These are phyloP conservation scores for Podaxis sp. DNA, from an alignment of 768 basidiomycete species.

Conservation along the genomic window DNA sequence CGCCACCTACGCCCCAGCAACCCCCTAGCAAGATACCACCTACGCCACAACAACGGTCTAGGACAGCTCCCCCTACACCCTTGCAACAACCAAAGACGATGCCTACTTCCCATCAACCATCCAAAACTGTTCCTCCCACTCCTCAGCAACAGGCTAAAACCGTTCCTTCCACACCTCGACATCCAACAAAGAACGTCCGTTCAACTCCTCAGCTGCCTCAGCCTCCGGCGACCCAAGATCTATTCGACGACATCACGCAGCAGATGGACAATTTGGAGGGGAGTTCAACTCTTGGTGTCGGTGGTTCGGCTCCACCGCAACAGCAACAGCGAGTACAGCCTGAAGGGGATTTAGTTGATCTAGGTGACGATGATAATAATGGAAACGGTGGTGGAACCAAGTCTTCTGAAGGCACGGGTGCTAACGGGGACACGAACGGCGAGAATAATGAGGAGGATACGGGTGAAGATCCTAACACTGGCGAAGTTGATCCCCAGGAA, in stretches of 20 bases:
- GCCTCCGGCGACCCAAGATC: not conserved
- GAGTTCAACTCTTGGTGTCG: not conserved
- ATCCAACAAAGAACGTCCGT: not conserved
- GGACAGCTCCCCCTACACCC: not conserved
- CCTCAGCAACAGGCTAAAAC: not conserved
- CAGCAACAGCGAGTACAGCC: not conserved
- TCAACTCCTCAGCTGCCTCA: not conserved
- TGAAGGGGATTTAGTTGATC: conserved; percentile 2
- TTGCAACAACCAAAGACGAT: not conserved
- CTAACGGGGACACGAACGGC: not conserved
- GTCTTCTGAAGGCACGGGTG: not conserved
- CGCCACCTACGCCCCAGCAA: not conserved
- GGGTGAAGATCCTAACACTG: not conserved
- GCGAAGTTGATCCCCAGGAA: not conserved
- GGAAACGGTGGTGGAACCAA: not conserved
- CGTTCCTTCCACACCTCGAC: not conserved
- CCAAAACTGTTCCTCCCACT: not conserved
- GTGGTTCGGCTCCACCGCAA: not conserved
- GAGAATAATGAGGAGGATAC: not conserved
- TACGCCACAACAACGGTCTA: not conserved
- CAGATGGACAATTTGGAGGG: not conserved
- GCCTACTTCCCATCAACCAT: not conserved
- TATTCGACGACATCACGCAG: not conserved
- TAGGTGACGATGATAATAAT: not conserved
- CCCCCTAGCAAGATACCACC: not conserved